Base-by-base conservation (phyloP, 257 asterid species). In the Solanum rostratum region DNA sequence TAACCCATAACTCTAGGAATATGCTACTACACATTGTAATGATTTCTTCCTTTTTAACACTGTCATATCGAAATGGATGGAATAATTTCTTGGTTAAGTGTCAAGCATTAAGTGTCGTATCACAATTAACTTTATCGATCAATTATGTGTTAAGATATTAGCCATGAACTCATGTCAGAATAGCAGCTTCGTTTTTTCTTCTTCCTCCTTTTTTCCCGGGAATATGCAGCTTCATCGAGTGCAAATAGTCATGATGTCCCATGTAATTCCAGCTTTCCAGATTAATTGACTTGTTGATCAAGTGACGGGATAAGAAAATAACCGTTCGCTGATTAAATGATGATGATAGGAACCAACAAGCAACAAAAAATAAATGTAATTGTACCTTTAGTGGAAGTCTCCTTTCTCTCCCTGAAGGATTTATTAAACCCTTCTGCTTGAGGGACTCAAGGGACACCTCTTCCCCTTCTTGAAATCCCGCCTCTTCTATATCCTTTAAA, bases 381-480 rank as follows among this genome's bases (percentile, higher is more conserved):
- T 49, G 79, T 92, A 93, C 99, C 99, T 97, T 97, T 7, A 97
- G 84, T 81, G 99, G 99, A 83, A 95, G 98, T 84, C 83, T 95
- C 89, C 97, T 92, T 83, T 95, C 99, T 88, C 99, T 92, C 81
- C 99, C 99, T 0, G 99, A 95, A 83, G 99, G 99, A 79, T 97
- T 97, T 84, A 97, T 94, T 85, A 97, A 81, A 83, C 99, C 97
- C 87, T 87, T 97, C 87, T 81, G 85, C 91, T 92, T 95, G 94
- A 97, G 89, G 11, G 99, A 91, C 91, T 95, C 98, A 89, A 94
- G 86, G 13, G 99, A 95, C 68, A 97, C 97, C 91, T 90, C 99
- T 87, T 95, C 99, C 52, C 99, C 99, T 86, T 93, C 99, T 88
- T 91, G 83, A 85, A 97, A 97, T 50, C 95, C 99, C 1, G 95